Base-by-base conservation (phyloP, 2,329 filamentous ascomycete species). In the Penicillium sp. region DNA sequence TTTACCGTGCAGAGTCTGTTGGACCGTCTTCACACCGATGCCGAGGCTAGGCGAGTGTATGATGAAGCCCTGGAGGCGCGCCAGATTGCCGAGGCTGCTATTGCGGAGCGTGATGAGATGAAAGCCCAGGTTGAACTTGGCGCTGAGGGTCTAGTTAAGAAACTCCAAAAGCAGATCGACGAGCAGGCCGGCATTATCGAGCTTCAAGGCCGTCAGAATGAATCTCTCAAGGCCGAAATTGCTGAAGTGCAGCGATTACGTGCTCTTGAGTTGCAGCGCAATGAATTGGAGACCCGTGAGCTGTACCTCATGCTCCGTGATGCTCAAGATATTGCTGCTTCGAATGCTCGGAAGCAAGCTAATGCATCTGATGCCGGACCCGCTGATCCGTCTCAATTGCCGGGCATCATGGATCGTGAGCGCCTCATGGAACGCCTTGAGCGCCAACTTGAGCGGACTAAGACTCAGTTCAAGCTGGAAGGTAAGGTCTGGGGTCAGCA, bases 301-400 rank as follows among this genome's bases (percentile, higher is more conserved):
- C 81, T 99, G 25, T 99, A 98, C 77, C 89, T 99, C 59, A 99
- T 99, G 95, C 89, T 99, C 65, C 88, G 94, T 63, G 95, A 99
- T 78, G 94, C 95, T 40, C 94, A 98, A 78, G 94, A 99, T 72
- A 92, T 97, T 67, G 94, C 94, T 49, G 93, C 93, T 26, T 93
- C 94, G 3, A 91, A 92, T 70, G 91, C 92, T n/a, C 84, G 86
- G 73, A 87, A 85, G 68, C 53, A 49, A n/a, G 63, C 59, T 42
- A 81, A 81, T 43, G 54, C 63, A 7, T 60, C 48, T 10, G 84
- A 87, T 43, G 85, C 85, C n/a, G 52, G 13, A 19, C 38, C 52
- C 10, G 35, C 37, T 25, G 90, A 95, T 73, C 87, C 91, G 26
- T 82, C 86, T 33, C 89, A 89, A 58, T 92, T 94, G 89, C 88